Base-by-base conservation (phyloP, 2,329 filamentous ascomycete genomes). In the Ascosphaera apis region DNA sequence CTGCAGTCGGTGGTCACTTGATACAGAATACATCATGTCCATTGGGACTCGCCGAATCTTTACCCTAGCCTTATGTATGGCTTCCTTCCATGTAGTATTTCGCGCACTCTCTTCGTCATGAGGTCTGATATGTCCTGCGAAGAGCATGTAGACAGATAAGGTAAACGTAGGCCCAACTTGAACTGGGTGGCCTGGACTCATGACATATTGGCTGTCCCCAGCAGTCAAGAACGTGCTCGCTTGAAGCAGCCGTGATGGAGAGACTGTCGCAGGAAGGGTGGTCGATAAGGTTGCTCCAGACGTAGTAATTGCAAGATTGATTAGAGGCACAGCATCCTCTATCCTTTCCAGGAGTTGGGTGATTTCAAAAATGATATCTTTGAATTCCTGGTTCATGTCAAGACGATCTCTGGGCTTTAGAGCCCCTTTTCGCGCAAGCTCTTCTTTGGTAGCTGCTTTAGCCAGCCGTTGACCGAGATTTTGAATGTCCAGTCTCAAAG, bases 131-230 rank as follows among this genome's bases (percentile, higher is more conserved):
- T 95, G 83, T 1, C 82, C 78, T 2, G 75, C 65, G 47, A 95
- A 98, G 1, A 95, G 66, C 83, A 95, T 93, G 54, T 95, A 98
- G 44, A 95, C 60, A 0, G 84, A 91, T 5, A 95, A 54, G 0
- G 70, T 76, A 48, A 93, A 95, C 0, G 74, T 70, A 0, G 86
- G 83, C 0, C 88, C 88, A 40, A 95, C 77, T 49, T 93, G 83
- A 33, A 81, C 72, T 0, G 76, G 66, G 7, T 61, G 57, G 0
- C 59, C 64, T 4, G 74, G 67, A 30, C 69, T 62, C 42, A 72
- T 64, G 2, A 70, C 68, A 53, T 88, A 93, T 42, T 83, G 76
- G 0, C 74, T 76, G 52, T 98, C 88, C 2, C 82, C 83, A 32
- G 83, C 69, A 18, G 76, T 91, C 34, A 95, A 63, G 43, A 93